Base-by-base conservation (phyloP, 2,329 filamentous ascomycete species). In the Scedosporium apiospermum region DNA sequence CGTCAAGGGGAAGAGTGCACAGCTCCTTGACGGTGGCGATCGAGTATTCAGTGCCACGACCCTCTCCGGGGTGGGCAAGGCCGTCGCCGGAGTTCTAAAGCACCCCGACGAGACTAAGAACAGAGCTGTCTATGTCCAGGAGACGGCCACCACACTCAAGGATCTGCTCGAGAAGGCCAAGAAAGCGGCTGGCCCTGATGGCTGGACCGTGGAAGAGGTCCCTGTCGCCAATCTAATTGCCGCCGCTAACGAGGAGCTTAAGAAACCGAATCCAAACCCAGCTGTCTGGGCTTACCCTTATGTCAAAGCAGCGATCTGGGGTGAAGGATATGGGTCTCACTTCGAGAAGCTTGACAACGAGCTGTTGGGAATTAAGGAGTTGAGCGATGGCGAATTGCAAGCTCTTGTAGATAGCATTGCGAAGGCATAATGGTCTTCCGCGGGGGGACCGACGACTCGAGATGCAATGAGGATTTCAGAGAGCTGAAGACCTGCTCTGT, bases 91-190 rank as follows among this genome's bases (percentile, higher is more conserved):
- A 0, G 72, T 84, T 1, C 69, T 86, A 63, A 67, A 68, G 6
- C 74, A 84, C 60, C 78, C 75, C 0, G 76, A 80, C 2, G 77
- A 82, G 68, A 86, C 83, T 0, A 78, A 77, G 69, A 85, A 87
- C 68, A 73, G 76, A 3, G 63, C 69, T 2, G 73, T 86, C 2
- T 76, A 75, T 63, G 70, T 83, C n/a, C 69, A 79, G 6, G 76
- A 78, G 27, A 70, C 76, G 9, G 70, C 74, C 4, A 70, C 77
- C 16, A 77, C 78, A 0, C 82, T 84, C 69, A 77, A 76, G 61
- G 27, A 6, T 70, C 74, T 82, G 0, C 64, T 82, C 1, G 75
- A 70, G 0, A 69, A 76, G 0, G 75, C 82, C 1, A 81, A 87
- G 71, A 74, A 79, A 62, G 71, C 74, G 1, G 80, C 78, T 2